Evolutionary conservation across 1,284 basidiomycete species (phyloP).

Genomic region (Xerocomus nothofagi): DNA sequence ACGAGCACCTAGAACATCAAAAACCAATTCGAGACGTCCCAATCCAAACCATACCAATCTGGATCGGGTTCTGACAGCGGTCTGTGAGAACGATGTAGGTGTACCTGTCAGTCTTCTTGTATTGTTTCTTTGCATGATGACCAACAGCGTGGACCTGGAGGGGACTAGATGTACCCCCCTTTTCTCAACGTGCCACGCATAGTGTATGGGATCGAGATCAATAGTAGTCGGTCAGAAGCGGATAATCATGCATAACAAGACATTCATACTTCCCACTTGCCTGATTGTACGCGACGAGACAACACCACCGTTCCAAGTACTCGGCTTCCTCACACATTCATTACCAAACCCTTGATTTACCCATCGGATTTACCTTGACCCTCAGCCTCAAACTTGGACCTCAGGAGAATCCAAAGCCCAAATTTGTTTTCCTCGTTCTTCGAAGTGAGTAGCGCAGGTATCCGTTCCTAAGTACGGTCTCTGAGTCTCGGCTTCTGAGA

Average conservation of each 20-base stretch:
- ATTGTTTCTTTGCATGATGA: conserved; percentile 99
- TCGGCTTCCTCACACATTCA: too few relatives aligned
- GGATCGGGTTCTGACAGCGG: conserved; percentile 99
- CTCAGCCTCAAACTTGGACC: not conserved
- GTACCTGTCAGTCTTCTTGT: conserved; percentile 98
- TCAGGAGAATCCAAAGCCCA: conserved; percentile 14
- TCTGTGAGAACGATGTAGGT: conserved; percentile 72
- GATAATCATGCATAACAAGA: not conserved
- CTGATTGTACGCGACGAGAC: not conserved
- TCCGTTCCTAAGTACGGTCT: not conserved
- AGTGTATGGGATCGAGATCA: too few relatives aligned
- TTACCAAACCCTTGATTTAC: not conserved
- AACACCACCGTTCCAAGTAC: too few relatives aligned
- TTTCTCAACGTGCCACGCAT: too few relatives aligned
- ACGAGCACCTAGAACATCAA: conserved; percentile 67
- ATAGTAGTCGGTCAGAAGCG: too few relatives aligned
- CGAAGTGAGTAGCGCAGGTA: not conserved
- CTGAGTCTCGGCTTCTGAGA: not conserved
- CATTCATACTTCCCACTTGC: not conserved
- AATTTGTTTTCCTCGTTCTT: conserved; percentile 3
- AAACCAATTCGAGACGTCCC: not conserved
- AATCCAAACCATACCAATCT: conserved; percentile 54
- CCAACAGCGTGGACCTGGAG: conserved; percentile 93
- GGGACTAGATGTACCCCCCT: conserved; percentile 94
- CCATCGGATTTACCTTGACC: not conserved